Conservation (phyloP, 2,329 filamentous ascomycete species). For the Colletotrichum acutatum region DNA sequence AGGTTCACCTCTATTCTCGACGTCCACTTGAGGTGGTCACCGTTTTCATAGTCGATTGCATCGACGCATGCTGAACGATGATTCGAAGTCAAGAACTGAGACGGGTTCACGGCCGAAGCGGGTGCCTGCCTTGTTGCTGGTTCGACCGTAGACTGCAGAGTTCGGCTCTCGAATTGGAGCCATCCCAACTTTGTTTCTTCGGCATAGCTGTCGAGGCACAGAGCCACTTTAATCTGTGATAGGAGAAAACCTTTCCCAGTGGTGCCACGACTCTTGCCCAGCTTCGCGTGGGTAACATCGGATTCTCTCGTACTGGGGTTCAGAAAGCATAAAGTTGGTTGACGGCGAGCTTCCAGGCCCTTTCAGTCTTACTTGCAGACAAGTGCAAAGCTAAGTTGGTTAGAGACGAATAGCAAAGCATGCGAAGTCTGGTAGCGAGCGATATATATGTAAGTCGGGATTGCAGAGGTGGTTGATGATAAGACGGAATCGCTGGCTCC, state of each 20-base stretch:
- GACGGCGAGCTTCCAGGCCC: too few relatives aligned
- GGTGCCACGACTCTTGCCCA: neutral
- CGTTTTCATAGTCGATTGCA: neutral
- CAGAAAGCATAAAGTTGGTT: too few relatives aligned
- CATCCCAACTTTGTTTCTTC: neutral
- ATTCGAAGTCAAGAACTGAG: too few relatives aligned
- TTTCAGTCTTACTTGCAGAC: too few relatives aligned
- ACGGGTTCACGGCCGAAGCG: too few relatives aligned
- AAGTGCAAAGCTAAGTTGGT: too few relatives aligned
- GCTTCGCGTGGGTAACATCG: too few relatives aligned
- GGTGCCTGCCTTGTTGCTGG: too few relatives aligned
- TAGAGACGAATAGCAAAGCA: too few relatives aligned
- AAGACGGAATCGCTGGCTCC: neutral
- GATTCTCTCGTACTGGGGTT: too few relatives aligned
- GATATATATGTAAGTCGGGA: neutral
- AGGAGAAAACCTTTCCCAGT: neutral
- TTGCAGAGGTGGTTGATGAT: neutral
- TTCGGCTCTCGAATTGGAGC: neutral
- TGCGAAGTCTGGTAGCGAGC: neutral
- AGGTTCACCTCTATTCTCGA: neutral
- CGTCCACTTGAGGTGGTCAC: neutral
- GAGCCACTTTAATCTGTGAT: neutral
- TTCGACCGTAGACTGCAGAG: too few relatives aligned
- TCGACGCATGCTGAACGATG: too few relatives aligned
- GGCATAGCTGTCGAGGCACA: neutral